Evolutionary conservation across 2,329 filamentous ascomycete species (phyloP), one percentile per base, ranked within the genome.

Genomic region (Escovopsis sp.): DNA sequence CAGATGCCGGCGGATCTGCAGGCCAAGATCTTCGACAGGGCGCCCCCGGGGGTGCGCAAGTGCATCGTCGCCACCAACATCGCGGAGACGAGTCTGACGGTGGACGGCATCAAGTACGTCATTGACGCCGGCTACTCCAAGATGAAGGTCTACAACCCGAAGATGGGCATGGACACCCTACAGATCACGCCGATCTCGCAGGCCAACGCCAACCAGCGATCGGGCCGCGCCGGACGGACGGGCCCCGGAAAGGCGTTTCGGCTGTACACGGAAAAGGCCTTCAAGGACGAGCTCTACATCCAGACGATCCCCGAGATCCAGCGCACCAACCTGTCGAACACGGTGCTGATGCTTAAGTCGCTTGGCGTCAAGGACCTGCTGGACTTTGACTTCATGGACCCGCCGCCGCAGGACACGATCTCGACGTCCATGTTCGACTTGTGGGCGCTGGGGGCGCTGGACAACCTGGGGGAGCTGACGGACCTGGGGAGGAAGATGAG

Each of bases 311-410:
- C 91, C 0, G 91, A 98, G 58, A 96, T 98, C 36, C 91, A 98
- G 62, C 77, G 91, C 15, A 98, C 91, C 0, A 98, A 96, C 53
- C 75, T 98, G 2, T 82, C 86, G 54, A 96, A 96, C 53, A 96
- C 88, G 0, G 89, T 98, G 3, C 70, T 98, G 12, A 75, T 98
- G 39, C 72, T 98, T 38, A 98, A 98, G 58, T 94, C 86, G 0
- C 73, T 98, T 1, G 91, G 91, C 0, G 89, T 98, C 15, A 89
- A 85, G 56, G 88, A 98, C 51, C 69, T 98, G 9, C 66, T 98
- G 1, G 89, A 98, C 59, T 98, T 98, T 56, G 87, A 96, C 59
- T 98, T 98, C 54, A 96, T 98, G 89, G 91, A 98, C 52, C 91
- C 91, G 2, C 91, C 91, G 6, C 91, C 91, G 0, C 91, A 98